Evolutionary conservation across 192 early-diverging fungal genomes (phyloP).

Genomic region (Rhizophagus clarus): DNA sequence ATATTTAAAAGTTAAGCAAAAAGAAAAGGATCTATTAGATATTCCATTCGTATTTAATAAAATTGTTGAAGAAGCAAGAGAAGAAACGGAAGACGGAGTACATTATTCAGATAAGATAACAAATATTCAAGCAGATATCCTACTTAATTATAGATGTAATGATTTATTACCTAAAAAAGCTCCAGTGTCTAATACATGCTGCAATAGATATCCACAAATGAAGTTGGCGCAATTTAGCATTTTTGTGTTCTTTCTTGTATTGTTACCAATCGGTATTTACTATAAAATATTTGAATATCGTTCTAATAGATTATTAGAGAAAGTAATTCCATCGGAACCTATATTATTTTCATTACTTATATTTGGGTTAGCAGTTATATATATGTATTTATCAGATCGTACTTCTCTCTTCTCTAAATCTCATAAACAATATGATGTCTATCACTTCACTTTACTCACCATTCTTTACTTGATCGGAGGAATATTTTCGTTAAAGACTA

Average conservation of each 20-base stretch:
- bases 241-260: constrained; percentile 44
- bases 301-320: constrained; percentile 14
- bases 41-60: constrained; percentile 56
- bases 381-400: constrained; percentile 70
- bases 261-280: constrained; percentile 40
- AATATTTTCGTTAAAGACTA: constrained; percentile 43
- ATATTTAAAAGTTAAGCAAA: constrained; percentile 44
- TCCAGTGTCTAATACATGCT: constrained; percentile 63
- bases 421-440: constrained; percentile 57
- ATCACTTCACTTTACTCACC: constrained; percentile 52
- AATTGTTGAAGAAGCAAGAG: constrained; percentile 43
- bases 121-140: constrained; percentile 51
- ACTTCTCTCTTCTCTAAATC: constrained; percentile 68
- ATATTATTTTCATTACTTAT: constrained; percentile 48
- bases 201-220: constrained; percentile 55
- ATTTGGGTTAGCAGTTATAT: constrained; percentile 57
- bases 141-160: constrained; percentile 67
- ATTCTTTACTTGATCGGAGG: constrained; percentile 47
- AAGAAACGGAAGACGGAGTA: constrained; percentile 66
- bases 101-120: constrained; percentile 61
- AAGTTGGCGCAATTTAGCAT: constrained; percentile 45
- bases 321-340: constrained; percentile 18
- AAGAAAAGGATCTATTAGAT: constrained; percentile 35
- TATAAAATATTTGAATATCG: constrained; percentile 30
- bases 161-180: constrained; percentile 39